Conservation (phyloP, 2,329 filamentous ascomycete genomes). For the Ophiostoma sp. region DNA sequence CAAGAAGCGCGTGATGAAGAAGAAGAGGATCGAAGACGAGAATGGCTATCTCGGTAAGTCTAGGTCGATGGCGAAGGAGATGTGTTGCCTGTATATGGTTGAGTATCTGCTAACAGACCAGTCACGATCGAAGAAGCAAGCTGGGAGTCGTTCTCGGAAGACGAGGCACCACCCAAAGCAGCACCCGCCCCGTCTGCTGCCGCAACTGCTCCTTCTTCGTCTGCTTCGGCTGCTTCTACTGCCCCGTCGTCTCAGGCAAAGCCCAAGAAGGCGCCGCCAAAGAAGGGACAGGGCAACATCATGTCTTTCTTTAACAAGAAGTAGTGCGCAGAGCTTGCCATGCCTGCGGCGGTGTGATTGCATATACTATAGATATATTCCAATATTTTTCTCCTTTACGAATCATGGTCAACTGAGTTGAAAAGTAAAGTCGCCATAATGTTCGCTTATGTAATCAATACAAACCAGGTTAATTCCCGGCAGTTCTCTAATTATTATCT, state of each 20-base stretch:
- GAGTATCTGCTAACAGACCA: slow-evolving; percentile 34
- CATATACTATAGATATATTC: not conserved
- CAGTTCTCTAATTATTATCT: no score
- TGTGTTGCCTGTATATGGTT: not conserved
- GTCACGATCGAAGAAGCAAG: slow-evolving; percentile 78
- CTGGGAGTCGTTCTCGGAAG: slow-evolving; percentile 93
- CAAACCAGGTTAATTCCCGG: no score
- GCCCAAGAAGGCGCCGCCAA: slow-evolving; percentile 52
- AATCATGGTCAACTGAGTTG: not conserved
- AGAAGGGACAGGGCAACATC: slow-evolving; percentile 69
- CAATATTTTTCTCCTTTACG: not conserved
- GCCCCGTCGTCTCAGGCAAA: slow-evolving; percentile 44
- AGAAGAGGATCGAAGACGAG: slow-evolving; percentile 79
- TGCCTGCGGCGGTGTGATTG: not conserved
- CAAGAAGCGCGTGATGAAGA: slow-evolving; percentile 75
- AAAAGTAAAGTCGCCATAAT: not conserved
- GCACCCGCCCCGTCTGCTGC: slow-evolving; percentile 29
- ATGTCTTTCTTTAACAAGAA: slow-evolving; percentile 92
- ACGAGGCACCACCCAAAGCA: slow-evolving; percentile 59
- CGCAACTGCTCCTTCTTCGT: slow-evolving; percentile 28
- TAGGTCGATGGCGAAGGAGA: slow-evolving; percentile 19
- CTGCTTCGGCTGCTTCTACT: slow-evolving; percentile 24
- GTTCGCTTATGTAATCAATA: not conserved
- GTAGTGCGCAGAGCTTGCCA: slow-evolving; percentile 32
- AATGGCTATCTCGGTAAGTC: slow-evolving; percentile 81